Evolutionary conservation across 2,329 filamentous ascomycete genomes (phyloP), one percentile per base, ranked within the genome.

Genomic region (Neurospora crassa): DNA sequence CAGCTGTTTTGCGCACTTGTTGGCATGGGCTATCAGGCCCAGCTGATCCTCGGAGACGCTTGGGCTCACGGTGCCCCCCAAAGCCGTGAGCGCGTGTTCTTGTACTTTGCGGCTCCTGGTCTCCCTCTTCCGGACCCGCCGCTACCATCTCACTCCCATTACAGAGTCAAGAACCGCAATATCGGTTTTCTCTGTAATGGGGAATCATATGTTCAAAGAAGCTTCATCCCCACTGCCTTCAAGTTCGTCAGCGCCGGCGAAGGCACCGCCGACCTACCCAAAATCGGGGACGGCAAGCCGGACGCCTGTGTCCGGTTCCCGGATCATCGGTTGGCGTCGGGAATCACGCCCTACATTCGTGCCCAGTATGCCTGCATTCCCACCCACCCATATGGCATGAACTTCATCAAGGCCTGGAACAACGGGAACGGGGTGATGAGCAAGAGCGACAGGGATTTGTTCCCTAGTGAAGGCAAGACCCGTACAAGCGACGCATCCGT

Each of bases 1-100:
- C 92, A 94, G 74, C 82, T 96, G 0, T 83, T 96, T 11, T 92
- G 90, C 73, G 85, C 89, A 0, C 81, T 96, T 0, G 90, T 95
- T 0, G 91, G 90, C 0, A 83, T 96, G 73, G 92, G 92, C 0
- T 96, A 96, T 74, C 92, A 96, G 76, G 83, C 89, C 0, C 87
- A 91, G 53, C 85, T 92, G 45, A 88, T 89, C 71, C 82, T 90
- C 0, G 82, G 92, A 24, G 91, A 94, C 74, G 87, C 91, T 0
- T 93, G 90, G 84, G 87, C 86, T 0, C 88, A 87, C 73, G 91
- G 92, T 0, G 88, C 89, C 2, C 82, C 88, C 0, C 92, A 96
- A 77, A 82, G 81, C 3, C 86, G 93, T 5, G 86, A 84, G 3
- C 85, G 93, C 7, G 82, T 95, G 0, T 93, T 96, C 72, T 83